Evolutionary conservation across 495 filamentous ascomycete species (phyloP), one percentile per base, ranked within the genome.

Genomic region (Amphirosellinia nigrospora): DNA sequence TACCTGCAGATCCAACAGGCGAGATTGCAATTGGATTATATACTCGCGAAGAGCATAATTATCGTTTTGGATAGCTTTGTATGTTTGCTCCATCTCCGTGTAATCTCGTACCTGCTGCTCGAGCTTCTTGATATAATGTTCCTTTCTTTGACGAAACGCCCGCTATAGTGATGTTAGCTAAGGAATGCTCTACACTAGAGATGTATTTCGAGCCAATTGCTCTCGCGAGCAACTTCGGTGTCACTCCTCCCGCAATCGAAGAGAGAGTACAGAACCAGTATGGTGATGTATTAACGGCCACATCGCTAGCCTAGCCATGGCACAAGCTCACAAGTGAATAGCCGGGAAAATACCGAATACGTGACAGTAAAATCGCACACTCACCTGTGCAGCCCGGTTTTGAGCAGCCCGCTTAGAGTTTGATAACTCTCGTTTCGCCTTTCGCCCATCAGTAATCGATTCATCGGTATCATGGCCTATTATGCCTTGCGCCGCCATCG

Each of bases 81-180:
- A 92, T 61, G 83, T 89, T 63, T 90, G 87, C 61, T 91, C 89
- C 78, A 95, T 86, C 21, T 83, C 81, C 50, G 88, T 86, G 74
- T 87, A 89, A 23, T 93, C 92, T 70, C 91, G 87, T 52, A 96
- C 93, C 79, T 97, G 92, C 73, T 94, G 92, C 79, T 98, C 96
- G 19, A 99, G 86, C 77, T 94, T 94, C 83, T 97, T 97, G 79
- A 99, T 99, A 79, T 98, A 97, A 39, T 90, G 92, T 82, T 99
- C 96, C 81, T 99, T 99, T 64, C 96, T 92, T 84, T 98, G 94
- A 30, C 96, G 93, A 81, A 99, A 99, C 26, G 96, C 96, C 73
- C 96, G 90, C 96, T 98, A 73, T 68, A 32, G 43, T 30, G 32
- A 28, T 41, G 63, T 76, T 73, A 69, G 75, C 76, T 73, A 77